phyloP scores from a whole-genome alignment of 2,329 filamentous ascomycete species.

The Penicillium oxalicum region DNA sequence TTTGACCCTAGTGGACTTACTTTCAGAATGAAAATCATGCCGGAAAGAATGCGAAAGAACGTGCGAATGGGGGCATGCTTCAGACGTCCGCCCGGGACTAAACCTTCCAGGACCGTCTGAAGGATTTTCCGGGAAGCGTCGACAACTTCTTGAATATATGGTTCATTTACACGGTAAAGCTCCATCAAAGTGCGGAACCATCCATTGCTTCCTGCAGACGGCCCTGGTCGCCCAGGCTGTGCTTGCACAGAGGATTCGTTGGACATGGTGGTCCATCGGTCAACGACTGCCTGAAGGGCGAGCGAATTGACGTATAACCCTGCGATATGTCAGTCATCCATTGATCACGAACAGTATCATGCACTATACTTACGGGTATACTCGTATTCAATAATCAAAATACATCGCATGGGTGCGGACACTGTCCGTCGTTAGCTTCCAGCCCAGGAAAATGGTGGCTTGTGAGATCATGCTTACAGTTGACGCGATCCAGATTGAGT shows the following conservation, averaged over 20 bases:
- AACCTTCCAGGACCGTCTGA: conserved; percentile 53
- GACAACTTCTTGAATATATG: conserved; percentile 58
- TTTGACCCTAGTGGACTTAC: conserved; percentile 24
- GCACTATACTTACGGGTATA: conserved; percentile 63
- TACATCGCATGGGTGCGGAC: conserved; percentile 58
- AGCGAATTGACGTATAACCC: conserved; percentile 84
- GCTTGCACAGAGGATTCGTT: conserved; percentile 31
- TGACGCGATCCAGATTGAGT: conserved; percentile 72
- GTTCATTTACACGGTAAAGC: conserved; percentile 53
- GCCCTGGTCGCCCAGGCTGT: conserved; percentile 23
- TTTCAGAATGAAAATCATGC: conserved; percentile 61
- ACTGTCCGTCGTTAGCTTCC: conserved; percentile 37
- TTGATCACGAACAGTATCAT: neutral
- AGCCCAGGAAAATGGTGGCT: neutral
- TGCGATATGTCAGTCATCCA: conserved; percentile 16
- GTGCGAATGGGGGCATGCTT: conserved; percentile 59
- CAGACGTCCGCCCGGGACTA: conserved; percentile 53
- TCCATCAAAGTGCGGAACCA: conserved; percentile 39
- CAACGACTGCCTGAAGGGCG: conserved; percentile 88
- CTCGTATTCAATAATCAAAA: conserved; percentile 90
- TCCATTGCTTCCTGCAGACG: conserved; percentile 26
- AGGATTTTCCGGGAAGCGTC: conserved; percentile 57
- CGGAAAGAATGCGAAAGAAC: conserved; percentile 59
- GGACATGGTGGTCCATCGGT: conserved; percentile 73
- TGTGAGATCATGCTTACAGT: conserved; percentile 34